Base-by-base conservation (phyloP, 441 rosid genomes). In the Biscutella auriculata region DNA sequence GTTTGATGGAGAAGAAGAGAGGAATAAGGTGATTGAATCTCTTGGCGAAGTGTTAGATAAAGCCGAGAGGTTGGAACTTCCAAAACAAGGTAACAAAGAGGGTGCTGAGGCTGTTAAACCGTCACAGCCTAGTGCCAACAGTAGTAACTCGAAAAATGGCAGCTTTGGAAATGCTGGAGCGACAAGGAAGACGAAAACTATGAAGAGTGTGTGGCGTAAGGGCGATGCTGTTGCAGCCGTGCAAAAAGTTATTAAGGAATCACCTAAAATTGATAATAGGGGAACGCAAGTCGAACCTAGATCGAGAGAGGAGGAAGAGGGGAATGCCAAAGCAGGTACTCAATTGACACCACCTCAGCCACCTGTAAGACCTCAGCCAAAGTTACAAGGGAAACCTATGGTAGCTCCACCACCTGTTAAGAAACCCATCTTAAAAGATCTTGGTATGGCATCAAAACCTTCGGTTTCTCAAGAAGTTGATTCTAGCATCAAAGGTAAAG, bases 121-220 rank as follows among this genome's bases (percentile, higher is more conserved):
- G 11, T 21, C 65, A 23, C 67, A 63, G 60, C 49, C 76, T 55
- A 75, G 58, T 63, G 23, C 17, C 40, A 73, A 29, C 60, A 47
- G 40, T 61, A 53, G 60, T 65, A 63, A 64, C 70, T 54, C 68
- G 6, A 70, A 26, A 67, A 65, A 59, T 41, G 70, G 72, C 26
- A 68, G 67, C 26, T 55, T 67, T 1, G 68, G 42, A 27, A 66
- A 37, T 69, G 62, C 75, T 4, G 66, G 32, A 6, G 74, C 57
- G 23, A 71, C 67, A 41, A 64, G 66, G 67, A 83, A 75, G 54
- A 57, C 77, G 15, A 88, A 92, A 66, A 72, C 89, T 49, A 59
- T 79, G 77, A 93, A 82, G 87, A 88, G 92, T 60, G 98, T 93
- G 57, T 93, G 98, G 98, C 75, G 85, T 55, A 93, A 87, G 74